phyloP scores from a whole-genome alignment of 495 filamentous ascomycete species.

The Choiromyces venosus region DNA sequence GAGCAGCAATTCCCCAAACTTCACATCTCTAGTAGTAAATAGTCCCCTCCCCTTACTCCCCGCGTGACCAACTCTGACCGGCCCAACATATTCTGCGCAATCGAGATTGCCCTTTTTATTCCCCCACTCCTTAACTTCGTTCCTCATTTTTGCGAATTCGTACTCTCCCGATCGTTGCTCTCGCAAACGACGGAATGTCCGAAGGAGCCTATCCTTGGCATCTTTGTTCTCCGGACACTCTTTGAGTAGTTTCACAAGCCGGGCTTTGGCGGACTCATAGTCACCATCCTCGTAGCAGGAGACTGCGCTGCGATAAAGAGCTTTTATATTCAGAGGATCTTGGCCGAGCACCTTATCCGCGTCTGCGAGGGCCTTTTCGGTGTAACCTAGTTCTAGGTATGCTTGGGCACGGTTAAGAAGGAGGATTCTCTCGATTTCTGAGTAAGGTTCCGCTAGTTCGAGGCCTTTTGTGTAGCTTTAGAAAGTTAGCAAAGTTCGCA shows the following conservation, averaged over 20 bases:
- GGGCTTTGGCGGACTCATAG: slow-evolving; percentile 10
- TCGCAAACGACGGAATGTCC: slow-evolving; percentile 5
- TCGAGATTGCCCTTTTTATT: slow-evolving; percentile 4
- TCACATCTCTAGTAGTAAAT: slow-evolving; percentile 22
- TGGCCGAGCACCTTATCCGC: background rate
- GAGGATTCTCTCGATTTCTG: slow-evolving; percentile 6
- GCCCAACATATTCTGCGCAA: slow-evolving; percentile 25
- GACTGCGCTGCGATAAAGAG: slow-evolving; percentile 7
- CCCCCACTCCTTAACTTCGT: slow-evolving; percentile 4
- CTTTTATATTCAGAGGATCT: slow-evolving; percentile 21
- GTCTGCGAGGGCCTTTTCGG: slow-evolving; percentile 18
- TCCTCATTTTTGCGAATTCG: slow-evolving; percentile 18
- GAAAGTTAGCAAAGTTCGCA: background rate
- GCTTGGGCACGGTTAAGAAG: slow-evolving; percentile 19
- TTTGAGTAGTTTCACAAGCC: background rate
- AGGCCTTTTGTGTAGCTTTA: slow-evolving; percentile 14
- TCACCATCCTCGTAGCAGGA: slow-evolving; percentile 13
- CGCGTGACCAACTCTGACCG: slow-evolving; percentile 1
- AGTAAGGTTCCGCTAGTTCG: background rate
- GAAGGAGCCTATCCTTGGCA: slow-evolving; percentile 11
- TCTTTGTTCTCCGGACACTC: slow-evolving; percentile 2
- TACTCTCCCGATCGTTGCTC: slow-evolving; percentile 17
- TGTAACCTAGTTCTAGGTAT: slow-evolving; percentile 9
- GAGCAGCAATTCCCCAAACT: slow-evolving; percentile 24
- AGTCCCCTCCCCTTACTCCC: slow-evolving; percentile 15